Conservation (phyloP, 169 alveolate species). For the Eimeria sp. region DNA sequence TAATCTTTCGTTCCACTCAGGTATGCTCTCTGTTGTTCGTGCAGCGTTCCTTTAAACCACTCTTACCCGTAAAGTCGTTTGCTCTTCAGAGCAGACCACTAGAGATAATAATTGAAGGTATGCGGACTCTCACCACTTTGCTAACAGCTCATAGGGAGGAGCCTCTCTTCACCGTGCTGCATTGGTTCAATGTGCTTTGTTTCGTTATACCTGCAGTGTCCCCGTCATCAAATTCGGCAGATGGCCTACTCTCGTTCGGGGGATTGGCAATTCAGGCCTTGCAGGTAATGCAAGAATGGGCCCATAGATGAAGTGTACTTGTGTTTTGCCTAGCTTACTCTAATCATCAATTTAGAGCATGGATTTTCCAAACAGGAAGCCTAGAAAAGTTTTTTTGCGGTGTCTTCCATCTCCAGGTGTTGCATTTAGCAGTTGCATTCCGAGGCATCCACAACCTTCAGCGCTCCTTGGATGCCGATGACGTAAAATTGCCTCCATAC, state of each 20-base stretch:
- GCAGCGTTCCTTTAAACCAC: conserved; percentile 59
- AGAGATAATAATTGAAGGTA: conserved; percentile 49
- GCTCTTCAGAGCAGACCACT: conserved; percentile 30
- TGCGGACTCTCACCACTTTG: background rate
- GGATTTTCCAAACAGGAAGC: background rate
- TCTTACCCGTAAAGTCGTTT: background rate
- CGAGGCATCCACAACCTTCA: conserved; percentile 68
- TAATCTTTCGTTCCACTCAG: background rate
- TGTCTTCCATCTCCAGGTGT: conserved; percentile 18
- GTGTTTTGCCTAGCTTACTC: background rate
- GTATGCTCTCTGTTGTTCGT: background rate
- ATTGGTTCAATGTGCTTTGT: background rate
- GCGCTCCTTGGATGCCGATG: conserved; percentile 15
- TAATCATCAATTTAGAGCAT: background rate
- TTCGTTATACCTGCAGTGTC: background rate
- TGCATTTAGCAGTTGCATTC: conserved; percentile 45
- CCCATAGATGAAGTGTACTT: background rate
- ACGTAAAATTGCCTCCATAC: conserved; percentile 3
- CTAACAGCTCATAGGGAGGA: background rate
- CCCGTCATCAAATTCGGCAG: background rate
- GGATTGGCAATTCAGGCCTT: conserved; percentile 38
- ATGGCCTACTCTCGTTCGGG: conserved; percentile 25
- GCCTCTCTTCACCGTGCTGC: background rate
- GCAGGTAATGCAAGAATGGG: background rate
- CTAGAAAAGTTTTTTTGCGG: background rate